A percentile compares a stretch with the other conserved stretches of the same genome.
Evolutionary conservation across 2,329 filamentous ascomycete species (phyloP).

Genomic region (Elsinoe perseae): DNA sequence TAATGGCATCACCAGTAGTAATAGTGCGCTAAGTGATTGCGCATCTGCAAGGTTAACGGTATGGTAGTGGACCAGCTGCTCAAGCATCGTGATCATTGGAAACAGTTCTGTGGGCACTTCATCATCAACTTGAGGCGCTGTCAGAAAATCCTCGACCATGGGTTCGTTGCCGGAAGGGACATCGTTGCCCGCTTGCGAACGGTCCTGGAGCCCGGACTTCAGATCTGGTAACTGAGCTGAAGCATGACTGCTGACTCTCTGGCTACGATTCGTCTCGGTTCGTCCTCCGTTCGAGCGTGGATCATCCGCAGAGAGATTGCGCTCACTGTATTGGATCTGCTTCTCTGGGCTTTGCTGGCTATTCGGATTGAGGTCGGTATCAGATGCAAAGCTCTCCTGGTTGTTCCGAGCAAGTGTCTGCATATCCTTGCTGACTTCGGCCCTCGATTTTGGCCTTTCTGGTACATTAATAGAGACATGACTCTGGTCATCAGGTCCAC

Average conservation of each 20-base stretch:
- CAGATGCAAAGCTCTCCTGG: conserved; percentile 27
- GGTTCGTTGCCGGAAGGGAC: conserved; percentile 23
- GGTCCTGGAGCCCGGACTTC: not conserved
- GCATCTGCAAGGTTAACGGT: conserved; percentile 36
- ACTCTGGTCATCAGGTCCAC: not conserved
- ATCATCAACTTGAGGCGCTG: conserved; percentile 27
- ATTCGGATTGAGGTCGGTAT: conserved; percentile 18
- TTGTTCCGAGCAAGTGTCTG: conserved; percentile 34
- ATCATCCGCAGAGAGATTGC: not conserved
- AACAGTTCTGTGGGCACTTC: conserved; percentile 31
- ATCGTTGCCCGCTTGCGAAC: not conserved
- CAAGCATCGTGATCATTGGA: conserved; percentile 37
- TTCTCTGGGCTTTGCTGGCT: conserved; percentile 3
- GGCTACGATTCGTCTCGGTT: not conserved
- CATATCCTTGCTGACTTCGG: conserved; percentile 31
- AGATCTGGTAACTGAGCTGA: not conserved
- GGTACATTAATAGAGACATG: conserved; percentile 7
- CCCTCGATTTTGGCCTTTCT: conserved; percentile 10
- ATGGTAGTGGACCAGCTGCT: conserved; percentile 36
- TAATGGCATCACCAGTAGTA: conserved; percentile 41
- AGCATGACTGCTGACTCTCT: not conserved
- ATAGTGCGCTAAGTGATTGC: conserved; percentile 41
- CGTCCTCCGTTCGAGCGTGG: not conserved
- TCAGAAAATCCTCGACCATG: conserved; percentile 32
- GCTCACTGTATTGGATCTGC: not conserved